Evolutionary conservation across 495 filamentous ascomycete genomes (phyloP), one percentile per base, ranked within the genome.

Genomic region (Penicillium pulvis): DNA sequence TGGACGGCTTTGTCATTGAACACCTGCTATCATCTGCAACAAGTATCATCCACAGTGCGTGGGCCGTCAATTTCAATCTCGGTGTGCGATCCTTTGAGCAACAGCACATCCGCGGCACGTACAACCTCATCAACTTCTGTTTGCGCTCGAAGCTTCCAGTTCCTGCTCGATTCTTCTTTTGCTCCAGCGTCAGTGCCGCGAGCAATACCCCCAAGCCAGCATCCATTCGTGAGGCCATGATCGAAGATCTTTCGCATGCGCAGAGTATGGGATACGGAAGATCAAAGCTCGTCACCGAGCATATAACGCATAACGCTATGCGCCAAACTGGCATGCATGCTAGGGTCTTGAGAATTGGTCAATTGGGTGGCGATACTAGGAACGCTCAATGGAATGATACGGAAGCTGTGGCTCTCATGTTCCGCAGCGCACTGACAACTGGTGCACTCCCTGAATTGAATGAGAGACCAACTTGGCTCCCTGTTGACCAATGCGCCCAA

Each of bases 21-120:
- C 54, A 74, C 1, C 66, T 89, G 0, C 73, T 71, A 0, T 64
- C 67, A 1, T 72, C 73, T 19, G 66, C 73, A 1, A 85, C 81
- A 0, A 64, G 75, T 0, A 71, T 87, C 31, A 80, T 88, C 35
- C 87, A 89, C 64, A 76, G 80, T 4, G 88, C 86, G 19, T 90
- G 87, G 87, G 80, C 84, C 0, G 88, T 90, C n/a, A 90, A 90
- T 67, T 90, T 90, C 74, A 87, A 83, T 55, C 73, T 85, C 49
- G 77, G 79, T n/a, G 75, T 88, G 1, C 65, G 74, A 9, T 84
- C 79, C 44, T 90, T 90, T 59, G 81, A 78, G 23, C 70, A 73
- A 33, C 79, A 85, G 26, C 83, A 86, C 61, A 81, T 90, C 55
- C 72, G 73, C 1, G 84, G 85, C 28, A 71, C 86, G 8, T 69